phyloP scores from a whole-genome alignment of 495 filamentous ascomycete genomes.

The Achaetomiella virescens region DNA sequence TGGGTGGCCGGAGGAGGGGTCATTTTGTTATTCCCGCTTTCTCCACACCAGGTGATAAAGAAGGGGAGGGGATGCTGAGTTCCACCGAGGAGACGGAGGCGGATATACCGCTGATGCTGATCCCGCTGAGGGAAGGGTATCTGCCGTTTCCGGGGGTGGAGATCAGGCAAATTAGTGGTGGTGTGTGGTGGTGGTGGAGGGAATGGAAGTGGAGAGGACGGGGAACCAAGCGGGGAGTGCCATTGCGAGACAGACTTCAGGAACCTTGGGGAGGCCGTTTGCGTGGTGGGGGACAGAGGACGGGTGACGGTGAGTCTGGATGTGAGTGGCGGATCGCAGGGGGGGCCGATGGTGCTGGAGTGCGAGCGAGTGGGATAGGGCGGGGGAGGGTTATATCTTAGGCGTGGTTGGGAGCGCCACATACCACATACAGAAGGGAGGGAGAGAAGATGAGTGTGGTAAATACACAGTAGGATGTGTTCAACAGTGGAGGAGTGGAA shows the following conservation, averaged over 20 bases:
- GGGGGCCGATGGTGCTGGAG: conserved; percentile 59
- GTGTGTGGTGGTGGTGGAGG: conserved; percentile 2
- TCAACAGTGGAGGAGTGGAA: too few relatives aligned
- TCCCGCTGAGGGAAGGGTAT: conserved; percentile 73
- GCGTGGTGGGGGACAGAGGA: conserved; percentile 67
- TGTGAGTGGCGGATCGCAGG: conserved; percentile 49
- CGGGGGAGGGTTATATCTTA: conserved; percentile 30
- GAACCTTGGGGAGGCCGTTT: conserved; percentile 67
- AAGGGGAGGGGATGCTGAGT: conserved; percentile 35
- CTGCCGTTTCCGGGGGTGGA: conserved; percentile 72
- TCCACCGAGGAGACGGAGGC: conserved; percentile 38
- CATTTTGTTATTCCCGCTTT: conserved; percentile 58
- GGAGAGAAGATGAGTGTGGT: neutral
- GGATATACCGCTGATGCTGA: conserved; percentile 58
- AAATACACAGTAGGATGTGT: too few relatives aligned
- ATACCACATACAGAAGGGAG: too few relatives aligned
- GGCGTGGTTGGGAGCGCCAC: too few relatives aligned
- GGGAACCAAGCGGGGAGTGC: neutral
- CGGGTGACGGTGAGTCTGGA: conserved; percentile 74
- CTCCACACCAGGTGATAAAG: conserved; percentile 24
- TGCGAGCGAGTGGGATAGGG: conserved; percentile 37
- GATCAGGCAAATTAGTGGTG: conserved; percentile 51
- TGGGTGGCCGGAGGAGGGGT: conserved; percentile 72
- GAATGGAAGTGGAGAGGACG: neutral
- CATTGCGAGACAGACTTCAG: conserved; percentile 74